phyloP scores from a whole-genome alignment of 495 filamentous ascomycete species.

The Sordaria brevicollis region DNA sequence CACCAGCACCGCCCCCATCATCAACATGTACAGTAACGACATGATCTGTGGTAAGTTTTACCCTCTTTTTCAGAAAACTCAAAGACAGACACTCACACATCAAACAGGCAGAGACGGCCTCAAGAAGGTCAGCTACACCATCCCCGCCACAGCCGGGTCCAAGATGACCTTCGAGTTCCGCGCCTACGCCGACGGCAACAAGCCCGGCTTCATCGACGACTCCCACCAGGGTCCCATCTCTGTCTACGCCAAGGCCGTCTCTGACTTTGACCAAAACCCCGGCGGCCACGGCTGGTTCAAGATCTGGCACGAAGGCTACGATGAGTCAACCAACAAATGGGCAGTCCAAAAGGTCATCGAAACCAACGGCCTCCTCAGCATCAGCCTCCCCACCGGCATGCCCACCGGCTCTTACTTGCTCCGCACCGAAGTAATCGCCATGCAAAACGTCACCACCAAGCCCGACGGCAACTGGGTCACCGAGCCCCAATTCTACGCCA shows the following conservation, averaged over 20 bases:
- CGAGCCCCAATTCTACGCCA: constrained; percentile 56
- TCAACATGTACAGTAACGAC: constrained; percentile 38
- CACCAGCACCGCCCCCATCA: constrained; percentile 44
- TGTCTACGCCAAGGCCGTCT: constrained; percentile 60
- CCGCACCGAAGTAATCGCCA: constrained; percentile 56
- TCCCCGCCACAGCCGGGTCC: constrained; percentile 39
- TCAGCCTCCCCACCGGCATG: constrained; percentile 49
- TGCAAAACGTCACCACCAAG: constrained; percentile 45
- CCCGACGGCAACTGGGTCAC: constrained; percentile 20
- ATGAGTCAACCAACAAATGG: constrained; percentile 41
- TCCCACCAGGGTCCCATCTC: constrained; percentile 63
- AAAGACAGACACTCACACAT: neutral
- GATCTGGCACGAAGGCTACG: constrained; percentile 59
- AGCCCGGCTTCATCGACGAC: constrained; percentile 45
- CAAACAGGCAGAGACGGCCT: constrained; percentile 45
- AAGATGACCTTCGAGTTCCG: constrained; percentile 56
- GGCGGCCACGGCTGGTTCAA: constrained; percentile 71
- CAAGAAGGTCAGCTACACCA: constrained; percentile 47
- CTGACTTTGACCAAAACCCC: constrained; percentile 29
- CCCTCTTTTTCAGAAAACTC: neutral
- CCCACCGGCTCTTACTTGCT: constrained; percentile 57
- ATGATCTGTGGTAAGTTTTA: constrained; percentile 58
- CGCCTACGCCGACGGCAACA: constrained; percentile 43
- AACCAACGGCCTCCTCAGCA: constrained; percentile 51
- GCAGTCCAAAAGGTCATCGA: constrained; percentile 58